A percentile compares a stretch with the other conserved stretches of the same genome.
These are phyloP conservation scores for Ceratobasidium theobromae DNA, from an alignment of 1,284 basidiomycete species.

Conservation along the genomic window DNA sequence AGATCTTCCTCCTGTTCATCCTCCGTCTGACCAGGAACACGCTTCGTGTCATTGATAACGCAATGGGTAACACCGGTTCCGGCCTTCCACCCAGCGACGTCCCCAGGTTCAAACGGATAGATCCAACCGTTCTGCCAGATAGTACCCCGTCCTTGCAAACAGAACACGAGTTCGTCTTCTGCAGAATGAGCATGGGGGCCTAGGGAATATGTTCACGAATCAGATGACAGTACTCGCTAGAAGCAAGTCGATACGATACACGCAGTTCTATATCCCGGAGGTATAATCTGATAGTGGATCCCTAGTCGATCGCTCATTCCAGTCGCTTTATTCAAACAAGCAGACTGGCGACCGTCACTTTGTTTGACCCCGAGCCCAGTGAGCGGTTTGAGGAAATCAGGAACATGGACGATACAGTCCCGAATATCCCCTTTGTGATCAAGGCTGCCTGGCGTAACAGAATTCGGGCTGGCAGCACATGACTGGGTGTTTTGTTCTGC, in stretches of 20 bases:
- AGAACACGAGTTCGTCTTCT: conserved; percentile 36
- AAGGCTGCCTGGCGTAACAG: not conserved
- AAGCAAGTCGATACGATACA: not conserved
- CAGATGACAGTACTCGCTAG: not conserved
- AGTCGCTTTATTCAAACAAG: conserved; percentile 19
- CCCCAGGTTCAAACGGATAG: conserved; percentile 36
- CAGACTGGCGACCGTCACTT: not conserved
- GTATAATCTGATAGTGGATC: conserved; percentile 19
- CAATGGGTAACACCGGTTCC: conserved; percentile 38
- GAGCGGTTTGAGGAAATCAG: conserved; percentile 9
- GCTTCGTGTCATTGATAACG: conserved; percentile 37
- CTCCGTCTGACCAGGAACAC: conserved; percentile 28
- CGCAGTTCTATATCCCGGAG: conserved; percentile 18
- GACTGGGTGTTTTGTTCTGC: too few species aligned
- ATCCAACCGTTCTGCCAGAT: conserved; percentile 40
- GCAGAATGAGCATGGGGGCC: conserved; percentile 33
- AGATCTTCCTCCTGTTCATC: conserved; percentile 36
- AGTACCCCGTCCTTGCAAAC: conserved; percentile 36
- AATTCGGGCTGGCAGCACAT: too few species aligned
- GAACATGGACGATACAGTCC: conserved; percentile 8
- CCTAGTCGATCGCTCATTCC: conserved; percentile 26
- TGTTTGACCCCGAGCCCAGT: not conserved
- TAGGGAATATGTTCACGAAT: not conserved
- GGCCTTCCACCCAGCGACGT: conserved; percentile 37
- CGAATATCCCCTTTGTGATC: not conserved